phyloP scores from a whole-genome alignment of 2,329 filamentous ascomycete species.

The Cryoendolithus antarcticus region DNA sequence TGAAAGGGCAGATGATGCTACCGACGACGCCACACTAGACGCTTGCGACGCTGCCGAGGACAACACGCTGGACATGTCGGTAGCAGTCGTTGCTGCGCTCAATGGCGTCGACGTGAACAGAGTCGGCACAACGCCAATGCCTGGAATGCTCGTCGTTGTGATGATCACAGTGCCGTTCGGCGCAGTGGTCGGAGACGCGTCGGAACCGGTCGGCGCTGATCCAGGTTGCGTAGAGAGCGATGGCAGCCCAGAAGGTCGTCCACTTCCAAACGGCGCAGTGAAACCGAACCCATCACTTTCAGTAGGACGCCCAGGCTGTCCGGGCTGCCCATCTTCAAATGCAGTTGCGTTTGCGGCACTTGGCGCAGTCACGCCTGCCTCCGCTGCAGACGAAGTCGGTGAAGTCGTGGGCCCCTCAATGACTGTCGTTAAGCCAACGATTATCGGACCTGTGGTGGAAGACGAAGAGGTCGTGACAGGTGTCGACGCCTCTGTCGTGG shows the following conservation, averaged over 20 bases:
- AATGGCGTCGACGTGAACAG: background rate
- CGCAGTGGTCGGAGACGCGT: background rate
- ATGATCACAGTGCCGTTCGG: conserved; percentile 2
- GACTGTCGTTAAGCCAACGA: conserved; percentile 22
- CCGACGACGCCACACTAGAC: conserved; percentile 7
- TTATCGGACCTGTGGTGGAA: conserved; percentile 14
- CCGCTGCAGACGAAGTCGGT: conserved; percentile 4
- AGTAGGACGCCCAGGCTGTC: background rate
- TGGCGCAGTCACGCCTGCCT: too few species aligned
- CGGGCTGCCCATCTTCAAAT: background rate
- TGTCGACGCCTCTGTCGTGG: too few species aligned
- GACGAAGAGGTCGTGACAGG: conserved; percentile 1
- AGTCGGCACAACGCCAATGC: conserved; percentile 2
- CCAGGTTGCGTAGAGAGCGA: background rate
- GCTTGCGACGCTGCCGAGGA: conserved; percentile 14
- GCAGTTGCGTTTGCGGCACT: background rate
- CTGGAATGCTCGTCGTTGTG: conserved; percentile 1
- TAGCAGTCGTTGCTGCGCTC: conserved; percentile 1
- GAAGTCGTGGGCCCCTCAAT: conserved; percentile 10
- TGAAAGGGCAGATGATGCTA: conserved; percentile 11
- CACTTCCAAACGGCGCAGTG: background rate
- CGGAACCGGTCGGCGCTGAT: background rate
- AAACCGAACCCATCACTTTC: background rate
- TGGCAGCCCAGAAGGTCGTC: background rate
- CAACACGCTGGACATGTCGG: conserved; percentile 10